A percentile compares a stretch with the other conserved stretches of the same genome.
Evolutionary conservation across 208 protist genomes (phyloP).

Genomic region (Wallacemonas sp.): DNA sequence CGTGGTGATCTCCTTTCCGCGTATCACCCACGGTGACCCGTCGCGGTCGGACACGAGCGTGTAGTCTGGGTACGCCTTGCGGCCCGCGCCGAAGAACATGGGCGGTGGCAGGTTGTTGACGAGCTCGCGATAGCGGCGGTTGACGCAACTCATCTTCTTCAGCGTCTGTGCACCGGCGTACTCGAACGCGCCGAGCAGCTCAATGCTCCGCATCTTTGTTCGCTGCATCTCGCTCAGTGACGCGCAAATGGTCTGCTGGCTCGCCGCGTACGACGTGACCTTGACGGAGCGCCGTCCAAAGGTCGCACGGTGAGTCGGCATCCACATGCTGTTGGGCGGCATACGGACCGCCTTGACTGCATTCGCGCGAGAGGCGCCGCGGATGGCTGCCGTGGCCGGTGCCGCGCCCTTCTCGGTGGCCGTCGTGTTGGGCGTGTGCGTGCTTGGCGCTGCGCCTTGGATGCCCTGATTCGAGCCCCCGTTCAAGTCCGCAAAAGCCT

Average conservation of each 20-base stretch:
- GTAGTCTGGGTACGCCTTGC: constrained; percentile 76
- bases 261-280: constrained; percentile 20
- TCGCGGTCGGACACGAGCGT: constrained; percentile 44
- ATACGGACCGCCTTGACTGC: constrained; percentile 14
- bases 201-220: constrained; percentile 55
- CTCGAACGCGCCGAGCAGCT: constrained; percentile 70
- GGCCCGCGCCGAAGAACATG: constrained; percentile 50
- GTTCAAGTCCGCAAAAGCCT: constrained; percentile 37
- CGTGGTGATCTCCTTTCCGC: constrained; percentile 43
- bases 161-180: constrained; percentile 60
- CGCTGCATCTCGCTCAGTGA: constrained; percentile 49
- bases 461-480: constrained; percentile 33
- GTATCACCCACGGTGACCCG: constrained; percentile 68
- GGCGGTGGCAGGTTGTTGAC: constrained; percentile 70
- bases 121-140: constrained; percentile 53
- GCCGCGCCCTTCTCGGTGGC: neutral
- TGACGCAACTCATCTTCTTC: constrained; percentile 74
- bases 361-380: constrained; percentile 10
- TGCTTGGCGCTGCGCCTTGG: constrained; percentile 15
- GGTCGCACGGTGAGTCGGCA: constrained; percentile 25
- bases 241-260: constrained; percentile 37
- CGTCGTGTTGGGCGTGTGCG: neutral
- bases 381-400: constrained; percentile 7
- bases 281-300: constrained; percentile 31
- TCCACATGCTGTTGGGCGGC: constrained; percentile 26